These are phyloP conservation scores for Pseudogymnoascus sp. DNA, from an alignment of 2,329 filamentous ascomycete genomes.

Conservation along the genomic window DNA sequence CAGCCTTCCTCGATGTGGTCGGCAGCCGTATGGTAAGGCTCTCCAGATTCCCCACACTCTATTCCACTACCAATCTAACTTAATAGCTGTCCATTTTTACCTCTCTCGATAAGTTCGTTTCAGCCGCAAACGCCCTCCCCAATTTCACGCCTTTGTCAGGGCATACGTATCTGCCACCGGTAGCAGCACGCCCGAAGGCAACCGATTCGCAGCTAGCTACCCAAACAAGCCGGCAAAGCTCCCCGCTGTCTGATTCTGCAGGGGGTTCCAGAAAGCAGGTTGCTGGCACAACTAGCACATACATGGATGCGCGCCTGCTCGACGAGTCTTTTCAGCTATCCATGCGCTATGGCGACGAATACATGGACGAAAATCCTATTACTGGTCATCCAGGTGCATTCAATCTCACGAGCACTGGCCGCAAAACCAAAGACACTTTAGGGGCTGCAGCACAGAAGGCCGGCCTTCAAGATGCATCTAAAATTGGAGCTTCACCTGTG, in stretches of 20 bases:
- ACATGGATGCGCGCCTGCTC: constrained; percentile 29
- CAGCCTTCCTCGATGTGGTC: constrained; percentile 53
- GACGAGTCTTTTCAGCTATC: constrained; percentile 54
- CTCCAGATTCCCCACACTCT: background rate
- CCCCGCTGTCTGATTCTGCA: constrained; percentile 39
- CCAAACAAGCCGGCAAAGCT: constrained; percentile 31
- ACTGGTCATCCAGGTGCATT: constrained; percentile 61
- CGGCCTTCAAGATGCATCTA: constrained; percentile 16
- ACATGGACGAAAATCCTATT: constrained; percentile 63
- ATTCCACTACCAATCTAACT: constrained; percentile 13
- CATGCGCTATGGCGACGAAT: constrained; percentile 55
- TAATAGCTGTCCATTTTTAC: constrained; percentile 22
- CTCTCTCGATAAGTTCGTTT: constrained; percentile 28
- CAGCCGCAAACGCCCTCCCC: constrained; percentile 27
- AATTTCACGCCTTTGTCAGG: constrained; percentile 47
- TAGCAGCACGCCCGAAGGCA: constrained; percentile 16
- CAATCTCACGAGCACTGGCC: constrained; percentile 55
- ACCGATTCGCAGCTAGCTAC: constrained; percentile 19
- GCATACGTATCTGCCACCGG: constrained; percentile 29
- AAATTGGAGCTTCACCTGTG: constrained; percentile 15
- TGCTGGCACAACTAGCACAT: constrained; percentile 20
- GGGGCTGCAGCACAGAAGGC: constrained; percentile 18
- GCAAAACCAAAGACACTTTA: constrained; percentile 30
- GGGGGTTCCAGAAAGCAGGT: constrained; percentile 20
- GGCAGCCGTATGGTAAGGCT: constrained; percentile 49